These are phyloP conservation scores for Truncatella angustata DNA, from an alignment of 2,329 filamentous ascomycete genomes.

Conservation along the genomic window DNA sequence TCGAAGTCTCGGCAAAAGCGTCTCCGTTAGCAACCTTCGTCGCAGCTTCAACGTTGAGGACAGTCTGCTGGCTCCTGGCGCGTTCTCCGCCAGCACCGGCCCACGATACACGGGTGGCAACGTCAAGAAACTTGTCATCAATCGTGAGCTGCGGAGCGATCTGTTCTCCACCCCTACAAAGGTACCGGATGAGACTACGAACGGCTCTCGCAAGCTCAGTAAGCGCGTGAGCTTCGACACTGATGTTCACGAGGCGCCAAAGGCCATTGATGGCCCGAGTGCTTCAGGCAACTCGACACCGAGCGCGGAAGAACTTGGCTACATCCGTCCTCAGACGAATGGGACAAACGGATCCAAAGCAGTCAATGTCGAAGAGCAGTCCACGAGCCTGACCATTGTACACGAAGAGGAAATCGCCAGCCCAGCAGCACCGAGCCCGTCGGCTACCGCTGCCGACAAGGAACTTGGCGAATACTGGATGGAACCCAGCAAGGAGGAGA, in stretches of 20 bases:
- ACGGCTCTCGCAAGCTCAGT: conserved; percentile 57
- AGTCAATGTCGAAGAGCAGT: conserved; percentile 62
- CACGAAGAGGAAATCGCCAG: conserved; percentile 62
- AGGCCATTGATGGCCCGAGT: conserved; percentile 44
- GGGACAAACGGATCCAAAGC: conserved; percentile 43
- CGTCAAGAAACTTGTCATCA: conserved; percentile 91
- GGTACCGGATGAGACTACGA: conserved; percentile 39
- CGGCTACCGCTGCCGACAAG: conserved; percentile 33
- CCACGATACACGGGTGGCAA: conserved; percentile 66
- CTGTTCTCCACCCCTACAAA: conserved; percentile 62
- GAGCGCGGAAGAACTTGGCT: conserved; percentile 57
- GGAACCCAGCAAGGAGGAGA: conserved; percentile 70
- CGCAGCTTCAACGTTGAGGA: conserved; percentile 79
- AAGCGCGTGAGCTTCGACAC: conserved; percentile 94
- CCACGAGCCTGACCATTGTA: conserved; percentile 73
- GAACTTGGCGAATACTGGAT: conserved; percentile 83
- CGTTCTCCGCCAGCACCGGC: conserved; percentile 69
- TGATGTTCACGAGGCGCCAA: conserved; percentile 47
- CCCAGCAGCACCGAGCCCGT: conserved; percentile 28
- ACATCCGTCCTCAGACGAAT: conserved; percentile 49
- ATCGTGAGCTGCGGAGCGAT: conserved; percentile 77
- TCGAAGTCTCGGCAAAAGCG: conserved; percentile 77
- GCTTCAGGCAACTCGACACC: conserved; percentile 45
- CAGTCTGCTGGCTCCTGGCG: conserved; percentile 81
- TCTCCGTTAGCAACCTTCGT: conserved; percentile 83